Conservation (phyloP, 2,329 filamentous ascomycete genomes). For the Tolypocladium ophioglossoides region DNA sequence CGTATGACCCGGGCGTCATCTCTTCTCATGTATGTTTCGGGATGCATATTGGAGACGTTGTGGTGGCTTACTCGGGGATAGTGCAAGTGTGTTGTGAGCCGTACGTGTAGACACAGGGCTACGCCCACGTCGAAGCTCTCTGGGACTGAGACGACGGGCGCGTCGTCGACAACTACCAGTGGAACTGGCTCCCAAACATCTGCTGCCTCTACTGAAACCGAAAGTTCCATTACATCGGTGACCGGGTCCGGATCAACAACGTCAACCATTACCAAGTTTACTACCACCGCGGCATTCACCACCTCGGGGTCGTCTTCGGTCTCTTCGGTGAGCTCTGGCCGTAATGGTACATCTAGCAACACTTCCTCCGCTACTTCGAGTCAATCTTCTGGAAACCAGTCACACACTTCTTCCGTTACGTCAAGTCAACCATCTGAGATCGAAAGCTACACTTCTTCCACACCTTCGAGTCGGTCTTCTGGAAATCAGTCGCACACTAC, state of each 20-base stretch:
- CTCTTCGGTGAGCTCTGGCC: no score
- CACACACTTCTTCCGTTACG: no score
- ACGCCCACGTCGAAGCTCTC: no score
- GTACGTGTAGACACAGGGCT: neutral
- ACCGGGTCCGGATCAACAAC: neutral
- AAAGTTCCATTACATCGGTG: neutral
- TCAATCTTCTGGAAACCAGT: no score
- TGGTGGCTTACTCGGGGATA: neutral
- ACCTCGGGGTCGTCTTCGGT: no score
- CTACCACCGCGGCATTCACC: neutral
- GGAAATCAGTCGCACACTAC: no score
- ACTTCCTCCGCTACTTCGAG: neutral
- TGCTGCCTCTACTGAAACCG: neutral
- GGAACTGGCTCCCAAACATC: neutral
- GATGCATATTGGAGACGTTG: neutral
- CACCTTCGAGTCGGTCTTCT: no score
- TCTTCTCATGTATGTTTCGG: slow-evolving; percentile 18
- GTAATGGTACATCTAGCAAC: neutral
- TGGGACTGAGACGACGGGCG: neutral
- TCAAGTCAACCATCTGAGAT: no score
- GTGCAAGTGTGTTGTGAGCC: slow-evolving; percentile 17
- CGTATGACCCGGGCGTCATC: slow-evolving; percentile 16
- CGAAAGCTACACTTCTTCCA: no score
- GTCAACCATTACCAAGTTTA: neutral
- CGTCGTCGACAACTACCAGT: neutral